phyloP scores from a whole-genome alignment of 306 rosid species.

The Cucumis hystrix region DNA sequence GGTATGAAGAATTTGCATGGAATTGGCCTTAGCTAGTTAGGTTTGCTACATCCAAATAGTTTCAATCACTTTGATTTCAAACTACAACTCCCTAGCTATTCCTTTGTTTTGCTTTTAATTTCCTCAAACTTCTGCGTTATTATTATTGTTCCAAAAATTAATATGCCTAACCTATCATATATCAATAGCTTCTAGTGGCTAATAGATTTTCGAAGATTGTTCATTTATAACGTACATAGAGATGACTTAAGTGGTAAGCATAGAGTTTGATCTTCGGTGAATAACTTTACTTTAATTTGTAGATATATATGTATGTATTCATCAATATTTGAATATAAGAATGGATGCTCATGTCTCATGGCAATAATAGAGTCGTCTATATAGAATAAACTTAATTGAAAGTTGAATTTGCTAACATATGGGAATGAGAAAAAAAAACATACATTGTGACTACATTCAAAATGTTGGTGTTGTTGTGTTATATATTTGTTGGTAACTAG shows the following conservation, averaged over 20 bases:
- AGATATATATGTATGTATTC: too few relatives aligned
- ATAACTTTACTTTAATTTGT: neutral
- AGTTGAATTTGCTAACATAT: neutral
- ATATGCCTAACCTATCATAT: neutral
- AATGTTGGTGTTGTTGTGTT: neutral
- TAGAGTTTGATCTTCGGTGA: neutral
- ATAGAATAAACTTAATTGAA: too few relatives aligned
- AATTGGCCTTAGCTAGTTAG: neutral
- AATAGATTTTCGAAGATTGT: neutral
- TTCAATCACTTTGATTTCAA: neutral
- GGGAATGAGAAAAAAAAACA: neutral
- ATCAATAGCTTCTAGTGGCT: neutral
- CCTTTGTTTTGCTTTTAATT: neutral
- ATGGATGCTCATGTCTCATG: too few relatives aligned
- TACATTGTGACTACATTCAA: neutral
- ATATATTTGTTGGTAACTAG: neutral
- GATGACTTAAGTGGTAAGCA: neutral
- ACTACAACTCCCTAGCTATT: neutral
- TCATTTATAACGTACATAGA: neutral
- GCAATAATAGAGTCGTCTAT: too few relatives aligned
- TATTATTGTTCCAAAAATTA: neutral
- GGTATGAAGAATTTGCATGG: neutral
- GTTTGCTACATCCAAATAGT: neutral
- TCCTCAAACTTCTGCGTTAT: neutral
- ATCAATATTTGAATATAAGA: too few relatives aligned